A percentile compares a stretch with the other conserved stretches of the same genome.
phyloP scores from a whole-genome alignment of 1,284 basidiomycete genomes.

The Moesziomyces aphidis region DNA sequence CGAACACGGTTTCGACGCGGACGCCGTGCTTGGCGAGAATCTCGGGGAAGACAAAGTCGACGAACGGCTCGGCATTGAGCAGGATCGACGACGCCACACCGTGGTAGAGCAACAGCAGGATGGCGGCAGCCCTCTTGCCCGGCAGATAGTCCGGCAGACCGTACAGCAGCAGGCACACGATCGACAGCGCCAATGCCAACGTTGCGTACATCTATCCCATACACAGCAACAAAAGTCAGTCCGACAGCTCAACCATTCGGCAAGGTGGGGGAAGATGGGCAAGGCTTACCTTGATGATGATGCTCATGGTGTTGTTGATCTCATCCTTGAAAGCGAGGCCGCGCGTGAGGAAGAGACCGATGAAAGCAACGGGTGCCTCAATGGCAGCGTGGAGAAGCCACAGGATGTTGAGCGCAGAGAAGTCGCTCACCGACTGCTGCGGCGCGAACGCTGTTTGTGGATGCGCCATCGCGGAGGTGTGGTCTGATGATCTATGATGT shows the following conservation, averaged over 20 bases:
- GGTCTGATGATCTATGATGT: not conserved
- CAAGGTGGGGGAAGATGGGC: conserved; percentile 1
- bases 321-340: conserved; percentile 77
- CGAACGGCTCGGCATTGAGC: conserved; percentile 80
- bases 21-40: conserved; percentile 71
- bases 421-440: conserved; percentile 7
- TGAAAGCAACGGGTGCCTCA: conserved; percentile 79
- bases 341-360: conserved; percentile 77
- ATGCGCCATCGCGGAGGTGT: conserved; percentile 27
- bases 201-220: conserved; percentile 27
- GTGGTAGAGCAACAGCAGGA: conserved; percentile 81
- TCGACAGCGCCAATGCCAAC: conserved; percentile 26
- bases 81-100: conserved; percentile 79
- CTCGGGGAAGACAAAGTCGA: conserved; percentile 78
- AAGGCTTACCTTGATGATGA: conserved; percentile 76
- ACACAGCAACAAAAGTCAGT: not conserved
- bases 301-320: conserved; percentile 81
- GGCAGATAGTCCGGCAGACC: conserved; percentile 77
- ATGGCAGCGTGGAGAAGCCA: conserved; percentile 82
- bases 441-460: conserved; percentile 43
- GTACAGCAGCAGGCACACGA: conserved; percentile 43
- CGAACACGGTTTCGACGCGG: conserved; percentile 27
- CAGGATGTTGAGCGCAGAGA: conserved; percentile 65
- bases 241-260: not conserved
- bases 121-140: conserved; percentile 82